Evolutionary conservation across 2,329 filamentous ascomycete genomes (phyloP).

Genomic region (Xylariaceae sp.): DNA sequence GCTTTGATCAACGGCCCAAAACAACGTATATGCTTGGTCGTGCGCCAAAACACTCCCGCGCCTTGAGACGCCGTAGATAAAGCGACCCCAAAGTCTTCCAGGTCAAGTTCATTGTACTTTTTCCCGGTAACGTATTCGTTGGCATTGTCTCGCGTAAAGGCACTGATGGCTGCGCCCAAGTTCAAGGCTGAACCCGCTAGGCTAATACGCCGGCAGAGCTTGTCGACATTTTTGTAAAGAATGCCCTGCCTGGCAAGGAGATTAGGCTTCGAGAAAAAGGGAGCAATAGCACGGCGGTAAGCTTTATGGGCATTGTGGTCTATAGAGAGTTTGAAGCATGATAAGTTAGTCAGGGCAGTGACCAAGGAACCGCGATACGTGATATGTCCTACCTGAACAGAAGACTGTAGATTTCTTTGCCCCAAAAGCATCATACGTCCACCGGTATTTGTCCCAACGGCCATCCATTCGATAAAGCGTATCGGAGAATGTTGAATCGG

Average conservation of each 20-base stretch:
- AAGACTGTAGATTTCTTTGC: constrained; percentile 3
- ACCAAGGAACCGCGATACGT: constrained; percentile 1
- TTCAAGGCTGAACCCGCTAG: neutral
- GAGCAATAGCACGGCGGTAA: constrained; percentile 1
- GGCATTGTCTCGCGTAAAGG: constrained; percentile 5
- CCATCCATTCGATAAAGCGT: constrained; percentile 6
- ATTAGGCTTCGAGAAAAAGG: constrained; percentile 4
- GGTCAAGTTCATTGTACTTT: constrained; percentile 3
- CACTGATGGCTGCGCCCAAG: constrained; percentile 6
- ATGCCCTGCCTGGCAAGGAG: neutral
- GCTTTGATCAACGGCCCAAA: neutral
- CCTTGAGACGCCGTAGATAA: constrained; percentile 3
- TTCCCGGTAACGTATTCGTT: constrained; percentile 2
- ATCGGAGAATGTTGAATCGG: constrained; percentile 5
- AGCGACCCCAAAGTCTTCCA: constrained; percentile 7
- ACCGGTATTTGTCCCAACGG: constrained; percentile 7
- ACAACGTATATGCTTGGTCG: neutral
- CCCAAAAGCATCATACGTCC: constrained; percentile 7
- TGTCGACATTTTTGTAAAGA: neutral
- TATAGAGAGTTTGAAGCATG: constrained; percentile 1
- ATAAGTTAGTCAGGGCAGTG: neutral
- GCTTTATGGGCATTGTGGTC: constrained; percentile 2
- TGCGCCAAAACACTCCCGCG: constrained; percentile 4
- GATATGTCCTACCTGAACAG: constrained; percentile 2
- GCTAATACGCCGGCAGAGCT: constrained; percentile 2